Evolutionary conservation across 202 grass and related monocot genomes (phyloP).

Genomic region (Saccharum hybrid): DNA sequence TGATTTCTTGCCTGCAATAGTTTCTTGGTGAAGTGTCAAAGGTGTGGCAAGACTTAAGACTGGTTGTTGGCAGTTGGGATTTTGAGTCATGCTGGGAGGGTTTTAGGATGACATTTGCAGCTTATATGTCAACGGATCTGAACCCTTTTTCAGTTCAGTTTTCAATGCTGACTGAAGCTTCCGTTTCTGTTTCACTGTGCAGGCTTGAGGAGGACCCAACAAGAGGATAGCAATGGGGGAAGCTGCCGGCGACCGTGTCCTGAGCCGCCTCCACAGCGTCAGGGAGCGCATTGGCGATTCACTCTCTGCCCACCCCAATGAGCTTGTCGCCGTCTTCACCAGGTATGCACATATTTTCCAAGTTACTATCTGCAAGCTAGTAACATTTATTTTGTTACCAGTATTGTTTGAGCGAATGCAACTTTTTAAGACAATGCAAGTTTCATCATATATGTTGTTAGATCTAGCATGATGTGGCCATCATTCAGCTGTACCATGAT

Average conservation of each 20-base stretch:
- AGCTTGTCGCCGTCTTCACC: slow-evolving; percentile 88
- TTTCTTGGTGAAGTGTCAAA: slow-evolving; percentile 18
- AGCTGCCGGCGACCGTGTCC: slow-evolving; percentile 58
- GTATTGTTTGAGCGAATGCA: neutral
- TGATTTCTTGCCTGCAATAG: neutral
- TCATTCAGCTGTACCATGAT: neutral
- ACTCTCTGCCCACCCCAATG: slow-evolving; percentile 88
- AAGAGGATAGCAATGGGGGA: slow-evolving; percentile 62
- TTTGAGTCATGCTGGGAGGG: neutral
- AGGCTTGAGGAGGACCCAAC: slow-evolving; percentile 57
- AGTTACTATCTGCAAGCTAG: neutral
- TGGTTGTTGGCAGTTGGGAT: neutral
- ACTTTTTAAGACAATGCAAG: neutral
- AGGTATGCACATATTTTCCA: slow-evolving; percentile 42
- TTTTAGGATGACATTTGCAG: slow-evolving; percentile 2
- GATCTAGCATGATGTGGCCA: slow-evolving; percentile 18
- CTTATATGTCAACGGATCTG: slow-evolving; percentile 12
- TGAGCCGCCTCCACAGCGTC: slow-evolving; percentile 90
- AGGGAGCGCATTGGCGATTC: slow-evolving; percentile 85
- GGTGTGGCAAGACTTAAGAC: neutral
- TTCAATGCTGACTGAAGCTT: slow-evolving; percentile 3
- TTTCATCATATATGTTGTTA: slow-evolving; percentile 15
- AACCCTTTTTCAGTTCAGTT: neutral
- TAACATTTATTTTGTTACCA: neutral
- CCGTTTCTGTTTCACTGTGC: neutral